phyloP scores from a whole-genome alignment of 164 flowering plant genomes.

The Annona squamosa region DNA sequence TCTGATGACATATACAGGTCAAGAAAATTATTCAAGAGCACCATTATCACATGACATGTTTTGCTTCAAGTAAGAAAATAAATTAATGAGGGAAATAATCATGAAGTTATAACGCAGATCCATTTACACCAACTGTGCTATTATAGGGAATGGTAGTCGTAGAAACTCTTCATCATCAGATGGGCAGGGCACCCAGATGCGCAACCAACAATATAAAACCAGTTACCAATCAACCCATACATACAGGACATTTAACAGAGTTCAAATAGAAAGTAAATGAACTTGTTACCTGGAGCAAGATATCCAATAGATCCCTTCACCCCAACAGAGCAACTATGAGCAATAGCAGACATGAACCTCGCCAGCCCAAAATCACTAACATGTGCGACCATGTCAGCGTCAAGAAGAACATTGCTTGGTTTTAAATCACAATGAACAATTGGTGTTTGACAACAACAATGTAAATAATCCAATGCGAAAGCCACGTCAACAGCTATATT shows the following conservation, averaged over 20 bases:
- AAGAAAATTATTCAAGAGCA: too few species aligned
- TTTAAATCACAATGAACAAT: slow-evolving; percentile 31
- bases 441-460: slow-evolving; percentile 15
- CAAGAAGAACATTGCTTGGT: slow-evolving; percentile 31
- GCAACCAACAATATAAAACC: too few species aligned
- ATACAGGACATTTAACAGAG: neutral
- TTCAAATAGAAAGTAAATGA: neutral
- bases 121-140: too few species aligned
- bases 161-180: too few species aligned
- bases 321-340: slow-evolving; percentile 14
- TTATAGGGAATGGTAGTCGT: too few species aligned
- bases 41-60: too few species aligned
- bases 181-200: too few species aligned
- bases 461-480: slow-evolving; percentile 27
- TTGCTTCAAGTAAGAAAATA: too few species aligned
- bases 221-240: too few species aligned
- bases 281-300: slow-evolving; percentile 2
- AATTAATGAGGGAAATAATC: too few species aligned
- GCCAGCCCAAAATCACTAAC: slow-evolving; percentile 36
- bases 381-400: slow-evolving; percentile 23
- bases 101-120: too few species aligned
- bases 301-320: slow-evolving; percentile 26
- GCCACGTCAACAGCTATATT: slow-evolving; percentile 30
- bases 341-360: slow-evolving; percentile 8
- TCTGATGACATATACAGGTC: too few species aligned